Base-by-base conservation (phyloP, 2,329 filamentous ascomycete species). In the Juglanconis juglandina region DNA sequence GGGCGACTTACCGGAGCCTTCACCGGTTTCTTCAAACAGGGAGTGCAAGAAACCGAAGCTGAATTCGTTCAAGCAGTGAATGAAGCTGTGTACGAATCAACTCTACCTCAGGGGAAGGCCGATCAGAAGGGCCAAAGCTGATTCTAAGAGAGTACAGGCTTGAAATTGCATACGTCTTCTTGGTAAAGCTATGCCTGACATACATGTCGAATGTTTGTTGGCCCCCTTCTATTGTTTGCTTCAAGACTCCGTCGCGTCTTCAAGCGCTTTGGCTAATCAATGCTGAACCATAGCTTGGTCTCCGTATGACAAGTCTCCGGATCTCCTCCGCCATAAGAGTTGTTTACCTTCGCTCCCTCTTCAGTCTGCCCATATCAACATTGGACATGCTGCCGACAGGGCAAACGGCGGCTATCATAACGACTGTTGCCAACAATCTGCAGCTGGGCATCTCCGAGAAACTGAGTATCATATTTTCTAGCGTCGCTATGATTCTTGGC, bases 131-230 rank as follows among this genome's bases (percentile, higher is more conserved):
- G 10, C 11, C 5, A 11, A 4, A 34, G 47, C 55, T 57, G 62
- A 39, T 65, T 80, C 32, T 4, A 4, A 30, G 24, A 3, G 9
- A 32, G 4, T 14, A 37, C 72, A 83, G 64, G 67, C 77, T 91
- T 0, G 91, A 87, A 68, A 85, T 92, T 65, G 80, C 91, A 56
- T 85, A 86, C 57, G 76, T 92, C 3, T 92, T 92, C 69, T 71
- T 91, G 44, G 88, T 77, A 11, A 84, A 87, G 48, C 85, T 89
- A 61, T 69, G 76, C 33, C 73, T 90, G 13, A 83, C 82, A 60
- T 91, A 90, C 42, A 51, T 69, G 7, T 66, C 71, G 9, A 72
- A 71, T 64, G 70, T 72, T 54, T 39, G 66, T 59, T 11, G 14
- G 4, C 34, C 33, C 32, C 17, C n/a, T 10, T 30, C 37, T 35